A percentile compares a stretch with the other conserved stretches of the same genome.
Conservation (phyloP, 2,329 filamentous ascomycete species). For the Cordyceps fumosorosea region DNA sequence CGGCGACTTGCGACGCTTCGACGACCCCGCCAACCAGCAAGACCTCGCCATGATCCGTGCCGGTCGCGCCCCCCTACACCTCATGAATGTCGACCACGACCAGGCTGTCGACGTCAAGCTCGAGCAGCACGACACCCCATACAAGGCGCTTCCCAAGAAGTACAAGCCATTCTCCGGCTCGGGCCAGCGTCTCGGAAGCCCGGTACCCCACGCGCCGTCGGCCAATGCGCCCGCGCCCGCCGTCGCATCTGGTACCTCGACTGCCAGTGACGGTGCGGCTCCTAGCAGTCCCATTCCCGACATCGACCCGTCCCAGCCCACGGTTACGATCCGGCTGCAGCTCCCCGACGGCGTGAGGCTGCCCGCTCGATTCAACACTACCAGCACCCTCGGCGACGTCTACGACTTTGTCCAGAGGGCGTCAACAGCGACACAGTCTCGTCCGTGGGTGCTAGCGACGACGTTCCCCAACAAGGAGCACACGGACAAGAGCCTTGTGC, state of each 20-base stretch:
- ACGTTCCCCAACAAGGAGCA: slow-evolving; percentile 81
- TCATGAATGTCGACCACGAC: slow-evolving; percentile 69
- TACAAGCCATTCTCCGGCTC: slow-evolving; percentile 69
- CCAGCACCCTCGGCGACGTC: slow-evolving; percentile 69
- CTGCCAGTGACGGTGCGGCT: neutral
- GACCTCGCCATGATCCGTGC: slow-evolving; percentile 70
- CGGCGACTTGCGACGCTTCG: slow-evolving; percentile 68
- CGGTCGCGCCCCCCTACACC: slow-evolving; percentile 67
- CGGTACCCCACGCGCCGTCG: slow-evolving; percentile 55
- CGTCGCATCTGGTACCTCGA: slow-evolving; percentile 23
- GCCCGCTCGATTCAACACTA: slow-evolving; percentile 75
- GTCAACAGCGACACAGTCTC: slow-evolving; percentile 46
- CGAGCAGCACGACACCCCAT: slow-evolving; percentile 65
- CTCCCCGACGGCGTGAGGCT: slow-evolving; percentile 71
- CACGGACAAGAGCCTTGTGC: slow-evolving; percentile 53
- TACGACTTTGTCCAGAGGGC: slow-evolving; percentile 68
- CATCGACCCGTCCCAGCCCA: slow-evolving; percentile 61
- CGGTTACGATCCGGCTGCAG: slow-evolving; percentile 66
- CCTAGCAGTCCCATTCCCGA: slow-evolving; percentile 24
- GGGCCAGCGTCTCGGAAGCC: slow-evolving; percentile 69
- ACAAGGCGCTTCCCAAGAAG: slow-evolving; percentile 63
- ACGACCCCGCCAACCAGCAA: slow-evolving; percentile 67
- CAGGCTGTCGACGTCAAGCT: slow-evolving; percentile 76
- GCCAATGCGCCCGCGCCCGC: slow-evolving; percentile 25
- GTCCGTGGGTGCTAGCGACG: slow-evolving; percentile 70